A percentile compares a stretch with the other conserved stretches of the same genome.
These are phyloP conservation scores for Agrocybe pediades DNA, from an alignment of 768 basidiomycete species.

Conservation along the genomic window DNA sequence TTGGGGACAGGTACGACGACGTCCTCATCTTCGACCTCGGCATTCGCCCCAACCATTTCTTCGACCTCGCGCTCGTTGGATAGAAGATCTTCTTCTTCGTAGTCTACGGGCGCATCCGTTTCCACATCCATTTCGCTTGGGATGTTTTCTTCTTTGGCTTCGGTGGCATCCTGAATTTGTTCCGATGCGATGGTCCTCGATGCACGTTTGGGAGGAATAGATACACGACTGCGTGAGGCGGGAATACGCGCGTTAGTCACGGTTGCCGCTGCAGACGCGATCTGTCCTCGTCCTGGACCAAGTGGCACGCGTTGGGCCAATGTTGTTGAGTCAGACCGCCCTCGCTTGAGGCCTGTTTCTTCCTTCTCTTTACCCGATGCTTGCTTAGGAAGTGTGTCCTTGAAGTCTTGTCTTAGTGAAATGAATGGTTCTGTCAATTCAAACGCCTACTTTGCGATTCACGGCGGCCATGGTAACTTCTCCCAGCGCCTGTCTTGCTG, in stretches of 20 bases:
- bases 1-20: slow-evolving; percentile 26
- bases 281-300: slow-evolving; percentile 55
- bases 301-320: slow-evolving; percentile 72
- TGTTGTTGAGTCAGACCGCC: slow-evolving; percentile 64
- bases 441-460: slow-evolving; percentile 67
- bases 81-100: slow-evolving; percentile 44
- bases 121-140: slow-evolving; percentile 70
- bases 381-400: slow-evolving; percentile 53
- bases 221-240: slow-evolving; percentile 29
- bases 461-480: slow-evolving; percentile 82
- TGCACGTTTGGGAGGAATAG: slow-evolving; percentile 35
- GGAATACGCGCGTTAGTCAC: slow-evolving; percentile 37
- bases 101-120: slow-evolving; percentile 34
- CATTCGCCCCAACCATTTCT: slow-evolving; percentile 59
- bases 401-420: slow-evolving; percentile 3
- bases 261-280: slow-evolving; percentile 44
- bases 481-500: slow-evolving; percentile 71
- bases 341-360: slow-evolving; percentile 63
- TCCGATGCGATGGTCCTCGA: slow-evolving; percentile 45
- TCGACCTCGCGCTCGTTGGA: slow-evolving; percentile 61
- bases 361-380: slow-evolving; percentile 66
- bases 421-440: slow-evolving; percentile 1
- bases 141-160: slow-evolving; percentile 28
- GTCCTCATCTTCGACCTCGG: slow-evolving; percentile 46
- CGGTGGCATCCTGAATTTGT: slow-evolving; percentile 41